Base-by-base conservation (phyloP, 495 filamentous ascomycete species). In the Pseudomonodictys pantanalensis region DNA sequence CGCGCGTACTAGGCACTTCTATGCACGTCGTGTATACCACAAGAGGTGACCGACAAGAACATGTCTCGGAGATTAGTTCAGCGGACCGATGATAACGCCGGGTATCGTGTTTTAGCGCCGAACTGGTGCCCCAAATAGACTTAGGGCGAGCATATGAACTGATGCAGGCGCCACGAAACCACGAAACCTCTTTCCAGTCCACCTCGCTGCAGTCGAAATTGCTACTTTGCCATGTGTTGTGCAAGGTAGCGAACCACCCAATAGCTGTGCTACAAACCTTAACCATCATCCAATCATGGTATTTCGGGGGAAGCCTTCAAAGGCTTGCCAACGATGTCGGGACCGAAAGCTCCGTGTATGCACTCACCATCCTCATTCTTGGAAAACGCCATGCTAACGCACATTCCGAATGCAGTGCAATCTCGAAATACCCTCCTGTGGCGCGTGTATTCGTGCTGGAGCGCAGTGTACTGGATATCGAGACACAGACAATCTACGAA, bases 221-320 rank as follows among this genome's bases (percentile, higher is more conserved):
- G n/a, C n/a, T n/a, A n/a, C n/a, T n/a, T n/a, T n/a, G n/a, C n/a
- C n/a, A n/a, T n/a, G n/a, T n/a, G n/a, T n/a, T n/a, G n/a, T n/a
- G n/a, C n/a, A n/a, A n/a, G n/a, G n/a, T n/a, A n/a, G n/a, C n/a
- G n/a, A n/a, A n/a, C n/a, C n/a, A n/a, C n/a, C n/a, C n/a, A n/a
- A n/a, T n/a, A n/a, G n/a, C n/a, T n/a, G n/a, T n/a, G n/a, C n/a
- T n/a, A n/a, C n/a, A n/a, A n/a, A n/a, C n/a, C n/a, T n/a, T n/a
- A n/a, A n/a, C n/a, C n/a, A n/a, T n/a, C 15, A 35, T n/a, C 20
- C 15, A 41, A 18, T 38, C 45, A 66, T 66, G 64, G 64, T 66
- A 15, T 66, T 66, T 23, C 53, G 64, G 22, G 64, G 64, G 8
- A 66, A 52, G 53, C 64, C 64, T 5, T 67, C 64, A 10, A 67